Evolutionary conservation across 2,329 filamentous ascomycete species (phyloP), one percentile per base, ranked within the genome.

Genomic region (Emydomyces testavorans): DNA sequence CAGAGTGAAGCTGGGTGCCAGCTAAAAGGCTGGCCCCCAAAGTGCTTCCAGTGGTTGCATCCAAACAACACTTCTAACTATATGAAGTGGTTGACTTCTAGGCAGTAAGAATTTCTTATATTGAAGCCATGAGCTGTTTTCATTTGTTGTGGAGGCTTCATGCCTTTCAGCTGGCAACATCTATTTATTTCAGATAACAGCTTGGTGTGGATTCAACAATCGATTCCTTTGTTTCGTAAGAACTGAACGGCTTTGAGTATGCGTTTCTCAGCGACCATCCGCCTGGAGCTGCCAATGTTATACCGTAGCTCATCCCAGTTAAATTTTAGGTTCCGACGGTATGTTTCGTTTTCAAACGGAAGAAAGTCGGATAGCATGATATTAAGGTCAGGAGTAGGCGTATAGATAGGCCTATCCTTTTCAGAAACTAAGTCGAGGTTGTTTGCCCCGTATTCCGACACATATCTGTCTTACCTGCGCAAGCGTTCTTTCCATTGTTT

Each of bases 251-350:
- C 42, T 6, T 36, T 20, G 2, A 3, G 13, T 8, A 45, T 45
- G n/a, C 31, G 42, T 7, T 35, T 16, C 8, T 3, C 6, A 15
- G 42, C 42, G 8, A 45, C n/a, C 13, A 20, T 6, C 4, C 29
- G n/a, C 21, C 21, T 45, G 42, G 16, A 35, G 4, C 36, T 13
- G 18, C 36, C 42, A 21, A 45, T 6, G 8, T 3, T 24, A 24
- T 13, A 35, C 4, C 42, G 42, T n/a, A 45, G 24, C 4, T 18
- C 3, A 13, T 45, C 42, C 42, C 42, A 45, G 42, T 45, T 29
- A 36, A 45, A 45, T 2, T 13, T 36, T 2, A 45, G 42, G 2
- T 35, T 29, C 31, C 36, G 10, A 8, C 26, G 28, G 20, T 34
- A 24, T 18, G 21, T 24, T 36, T 13, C 13, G 8, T 36, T 29